Percentiles rank a stretch among this genome's conserved stretches.
Conservation (phyloP, 257 asterid species). For the Perilla frutescens region DNA sequence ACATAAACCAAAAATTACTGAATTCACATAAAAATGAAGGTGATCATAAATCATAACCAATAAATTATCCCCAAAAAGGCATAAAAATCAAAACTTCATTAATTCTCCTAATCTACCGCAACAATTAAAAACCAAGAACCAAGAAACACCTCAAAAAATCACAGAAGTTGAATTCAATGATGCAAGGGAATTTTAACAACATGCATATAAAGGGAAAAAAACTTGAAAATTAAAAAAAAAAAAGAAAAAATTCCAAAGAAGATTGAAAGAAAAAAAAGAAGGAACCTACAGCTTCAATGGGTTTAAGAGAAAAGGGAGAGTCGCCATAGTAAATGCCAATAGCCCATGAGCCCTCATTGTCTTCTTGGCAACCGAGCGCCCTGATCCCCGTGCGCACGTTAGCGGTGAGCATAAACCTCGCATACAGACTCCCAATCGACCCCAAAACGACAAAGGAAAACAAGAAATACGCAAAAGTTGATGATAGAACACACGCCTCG, state of each 20-base stretch:
- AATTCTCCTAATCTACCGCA: slow-evolving; percentile 17
- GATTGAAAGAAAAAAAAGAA: background rate
- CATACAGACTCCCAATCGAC: slow-evolving; percentile 69
- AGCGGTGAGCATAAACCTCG: slow-evolving; percentile 59
- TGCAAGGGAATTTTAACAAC: background rate
- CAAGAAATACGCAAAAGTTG: slow-evolving; percentile 65
- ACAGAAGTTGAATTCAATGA: background rate
- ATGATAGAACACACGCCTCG: slow-evolving; percentile 40
- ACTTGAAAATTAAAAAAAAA: background rate
- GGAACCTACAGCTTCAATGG: slow-evolving; percentile 81
- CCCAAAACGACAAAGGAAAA: slow-evolving; percentile 67
- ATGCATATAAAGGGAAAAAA: slow-evolving; percentile 23
- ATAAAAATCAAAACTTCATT: background rate
- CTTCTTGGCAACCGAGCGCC: slow-evolving; percentile 68
- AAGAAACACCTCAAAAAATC: background rate
- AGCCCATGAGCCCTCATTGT: slow-evolving; percentile 95
- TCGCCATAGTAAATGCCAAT: slow-evolving; percentile 88
- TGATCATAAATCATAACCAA: slow-evolving; percentile 26
- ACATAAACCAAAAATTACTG: background rate
- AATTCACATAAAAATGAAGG: slow-evolving; percentile 2
- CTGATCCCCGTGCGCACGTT: slow-evolving; percentile 64
- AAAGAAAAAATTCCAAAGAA: no score
- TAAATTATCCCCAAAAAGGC: background rate
- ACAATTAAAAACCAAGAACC: slow-evolving; percentile 2
- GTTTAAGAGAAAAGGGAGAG: slow-evolving; percentile 88